Conservation (phyloP, 352 stramenopile species). For the Phytophthora sojae region DNA sequence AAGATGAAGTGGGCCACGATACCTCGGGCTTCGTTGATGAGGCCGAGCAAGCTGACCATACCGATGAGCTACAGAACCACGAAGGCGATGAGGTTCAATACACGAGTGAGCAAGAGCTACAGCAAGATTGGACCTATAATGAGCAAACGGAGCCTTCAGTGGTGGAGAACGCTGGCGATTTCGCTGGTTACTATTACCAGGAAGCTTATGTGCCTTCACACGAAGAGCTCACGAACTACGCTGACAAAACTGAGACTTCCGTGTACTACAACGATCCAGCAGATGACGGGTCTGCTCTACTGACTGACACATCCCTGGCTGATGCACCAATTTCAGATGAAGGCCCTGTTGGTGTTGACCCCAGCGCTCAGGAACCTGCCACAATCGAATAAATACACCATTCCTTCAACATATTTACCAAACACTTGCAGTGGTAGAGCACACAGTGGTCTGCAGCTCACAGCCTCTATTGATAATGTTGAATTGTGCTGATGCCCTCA, state of each 20-base stretch:
- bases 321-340: neutral
- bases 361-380: neutral
- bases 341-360: neutral
- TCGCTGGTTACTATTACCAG: constrained; percentile 9
- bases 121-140: constrained; percentile 12
- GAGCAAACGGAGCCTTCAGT: neutral
- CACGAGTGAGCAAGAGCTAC: neutral
- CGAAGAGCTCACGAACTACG: constrained; percentile 12
- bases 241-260: neutral
- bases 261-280: constrained; percentile 1
- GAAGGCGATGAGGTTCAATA: neutral
- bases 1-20: neutral
- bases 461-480: constrained; percentile 27
- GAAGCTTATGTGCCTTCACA: neutral
- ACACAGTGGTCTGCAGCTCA: neutral
- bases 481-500: constrained; percentile 1
- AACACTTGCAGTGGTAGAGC: neutral
- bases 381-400: neutral
- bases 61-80: constrained; percentile 5
- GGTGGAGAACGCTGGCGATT: constrained; percentile 10
- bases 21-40: constrained; percentile 1
- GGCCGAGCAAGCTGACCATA: neutral
- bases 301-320: neutral
- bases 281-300: neutral
- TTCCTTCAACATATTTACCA: neutral